phyloP scores from a whole-genome alignment of 768 basidiomycete species.

The Pleurotus citrinopileatus region DNA sequence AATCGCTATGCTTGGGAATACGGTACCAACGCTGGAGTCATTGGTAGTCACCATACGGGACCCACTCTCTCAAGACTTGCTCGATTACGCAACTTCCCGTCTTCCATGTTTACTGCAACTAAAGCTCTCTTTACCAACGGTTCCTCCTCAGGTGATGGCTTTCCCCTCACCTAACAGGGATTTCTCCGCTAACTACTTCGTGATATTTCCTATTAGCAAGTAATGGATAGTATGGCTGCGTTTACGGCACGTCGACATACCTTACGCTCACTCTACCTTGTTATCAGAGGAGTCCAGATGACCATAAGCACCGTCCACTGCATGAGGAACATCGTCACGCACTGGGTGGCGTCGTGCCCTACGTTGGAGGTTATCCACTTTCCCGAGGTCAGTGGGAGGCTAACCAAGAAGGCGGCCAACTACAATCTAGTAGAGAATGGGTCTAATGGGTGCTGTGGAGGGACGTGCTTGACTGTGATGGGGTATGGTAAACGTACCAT shows the following conservation, averaged over 20 bases:
- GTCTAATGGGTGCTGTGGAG: slow-evolving; percentile 1
- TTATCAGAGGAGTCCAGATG: neutral
- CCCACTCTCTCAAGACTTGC: neutral
- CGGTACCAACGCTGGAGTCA: neutral
- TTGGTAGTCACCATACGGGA: neutral
- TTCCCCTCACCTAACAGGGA: too few relatives aligned
- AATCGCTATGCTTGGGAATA: neutral
- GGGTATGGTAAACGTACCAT: neutral
- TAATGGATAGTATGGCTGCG: neutral
- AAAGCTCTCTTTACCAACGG: neutral
- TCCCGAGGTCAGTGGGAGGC: neutral
- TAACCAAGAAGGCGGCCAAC: neutral
- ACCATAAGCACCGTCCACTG: neutral
- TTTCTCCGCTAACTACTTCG: neutral
- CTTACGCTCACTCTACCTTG: neutral
- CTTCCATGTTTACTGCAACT: slow-evolving; percentile 1
- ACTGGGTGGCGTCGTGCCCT: neutral
- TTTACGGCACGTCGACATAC: neutral
- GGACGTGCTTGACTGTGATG: neutral
- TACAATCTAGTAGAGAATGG: neutral
- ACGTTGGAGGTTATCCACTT: slow-evolving; percentile 1
- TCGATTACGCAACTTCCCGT: neutral
- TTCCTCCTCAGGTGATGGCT: neutral
- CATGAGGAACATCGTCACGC: neutral
- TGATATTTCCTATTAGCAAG: neutral